Evolutionary conservation across 257 asterid genomes (phyloP).

Genomic region (Verbena officinalis): DNA sequence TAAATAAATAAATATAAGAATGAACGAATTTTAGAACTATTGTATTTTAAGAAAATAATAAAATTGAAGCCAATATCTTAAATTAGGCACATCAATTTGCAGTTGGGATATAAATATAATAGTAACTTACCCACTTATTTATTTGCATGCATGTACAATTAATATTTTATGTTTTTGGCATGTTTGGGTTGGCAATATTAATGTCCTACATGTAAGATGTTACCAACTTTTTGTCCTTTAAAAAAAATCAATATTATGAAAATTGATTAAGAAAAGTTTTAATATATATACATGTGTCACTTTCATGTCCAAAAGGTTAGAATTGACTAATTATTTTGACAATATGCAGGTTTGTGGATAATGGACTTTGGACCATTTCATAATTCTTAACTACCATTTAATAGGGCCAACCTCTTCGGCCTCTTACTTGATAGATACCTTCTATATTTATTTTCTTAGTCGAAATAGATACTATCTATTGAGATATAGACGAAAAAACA

Average conservation of each 20-base stretch:
- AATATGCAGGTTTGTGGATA: slow-evolving; percentile 21
- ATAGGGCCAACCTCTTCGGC: slow-evolving; percentile 33
- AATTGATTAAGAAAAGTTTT: neutral
- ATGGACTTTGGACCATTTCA: slow-evolving; percentile 28
- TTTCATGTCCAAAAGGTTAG: slow-evolving; percentile 15
- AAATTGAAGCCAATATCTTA: too few species aligned
- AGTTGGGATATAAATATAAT: too few species aligned
- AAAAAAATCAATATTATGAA: neutral
- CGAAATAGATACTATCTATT: slow-evolving; percentile 32
- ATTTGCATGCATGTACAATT: neutral
- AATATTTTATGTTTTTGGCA: too few species aligned
- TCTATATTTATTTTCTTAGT: too few species aligned
- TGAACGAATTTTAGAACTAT: too few species aligned
- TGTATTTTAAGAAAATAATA: too few species aligned
- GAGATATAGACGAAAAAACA: too few species aligned
- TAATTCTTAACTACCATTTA: slow-evolving; percentile 33
- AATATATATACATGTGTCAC: neutral
- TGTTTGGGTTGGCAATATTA: slow-evolving; percentile 37
- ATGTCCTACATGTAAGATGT: slow-evolving; percentile 34
- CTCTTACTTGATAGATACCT: slow-evolving; percentile 28
- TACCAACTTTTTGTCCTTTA: slow-evolving; percentile 20
- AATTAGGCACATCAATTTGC: too few species aligned
- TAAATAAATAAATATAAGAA: too few species aligned
- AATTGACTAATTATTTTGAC: slow-evolving; percentile 19
- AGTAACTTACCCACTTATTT: too few species aligned